These are phyloP conservation scores for Pythium guiyangense DNA, from an alignment of 352 stramenopile genomes.

Conservation along the genomic window DNA sequence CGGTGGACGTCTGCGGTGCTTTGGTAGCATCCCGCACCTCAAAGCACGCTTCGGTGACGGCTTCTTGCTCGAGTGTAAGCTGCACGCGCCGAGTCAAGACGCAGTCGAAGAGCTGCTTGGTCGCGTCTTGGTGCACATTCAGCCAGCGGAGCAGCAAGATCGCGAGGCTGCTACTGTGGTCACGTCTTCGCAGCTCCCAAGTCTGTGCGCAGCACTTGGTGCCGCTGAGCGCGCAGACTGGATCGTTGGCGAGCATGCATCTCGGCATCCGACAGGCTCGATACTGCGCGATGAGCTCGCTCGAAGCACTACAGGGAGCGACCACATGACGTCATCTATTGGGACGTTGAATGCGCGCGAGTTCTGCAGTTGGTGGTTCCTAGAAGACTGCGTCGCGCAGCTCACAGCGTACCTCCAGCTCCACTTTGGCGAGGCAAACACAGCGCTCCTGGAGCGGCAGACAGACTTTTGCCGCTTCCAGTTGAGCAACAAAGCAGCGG, in stretches of 20 bases:
- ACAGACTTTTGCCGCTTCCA: constrained; percentile 64
- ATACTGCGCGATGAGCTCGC: constrained; percentile 14
- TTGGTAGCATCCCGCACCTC: constrained; percentile 92
- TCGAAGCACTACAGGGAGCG: not conserved
- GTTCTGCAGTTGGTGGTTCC: constrained; percentile 61
- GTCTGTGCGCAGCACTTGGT: constrained; percentile 26
- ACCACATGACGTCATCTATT: not conserved
- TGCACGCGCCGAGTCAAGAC: constrained; percentile 22
- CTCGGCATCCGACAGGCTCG: constrained; percentile 22
- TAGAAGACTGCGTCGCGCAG: constrained; percentile 43
- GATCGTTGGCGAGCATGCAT: constrained; percentile 12
- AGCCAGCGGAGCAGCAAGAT: not conserved
- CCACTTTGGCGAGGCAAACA: constrained; percentile 20
- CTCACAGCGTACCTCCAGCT: constrained; percentile 33
- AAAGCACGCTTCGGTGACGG: constrained; percentile 87
- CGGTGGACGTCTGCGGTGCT: constrained; percentile 91
- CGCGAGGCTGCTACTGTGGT: not conserved
- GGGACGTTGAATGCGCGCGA: constrained; percentile 19
- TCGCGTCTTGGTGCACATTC: not conserved
- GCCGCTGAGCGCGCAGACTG: constrained; percentile 19
- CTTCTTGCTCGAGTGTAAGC: constrained; percentile 81
- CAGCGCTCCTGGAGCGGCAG: constrained; percentile 54
- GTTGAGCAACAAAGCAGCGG: constrained; percentile 8
- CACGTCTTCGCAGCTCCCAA: constrained; percentile 4
- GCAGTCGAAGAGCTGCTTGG: constrained; percentile 17